Evolutionary conservation across 257 asterid genomes (phyloP), one percentile per base, ranked within the genome.

Genomic region (Lithospermum erythrorhizon): DNA sequence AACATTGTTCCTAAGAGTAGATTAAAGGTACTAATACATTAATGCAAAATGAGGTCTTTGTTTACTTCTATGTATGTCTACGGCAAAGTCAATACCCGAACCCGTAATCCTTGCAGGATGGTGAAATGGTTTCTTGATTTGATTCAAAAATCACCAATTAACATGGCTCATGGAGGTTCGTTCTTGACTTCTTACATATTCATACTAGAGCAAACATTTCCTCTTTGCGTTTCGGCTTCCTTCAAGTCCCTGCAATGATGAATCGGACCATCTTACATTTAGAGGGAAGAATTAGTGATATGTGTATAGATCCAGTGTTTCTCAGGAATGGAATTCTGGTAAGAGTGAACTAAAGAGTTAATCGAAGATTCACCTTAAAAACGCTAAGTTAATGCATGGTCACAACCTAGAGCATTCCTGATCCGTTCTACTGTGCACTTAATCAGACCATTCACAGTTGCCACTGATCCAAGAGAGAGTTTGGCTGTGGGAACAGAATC

Each of bases 391-490:
- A 67, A 71, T 21, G 71, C 75, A 49, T 70, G 55, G 61, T 71
- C 71, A 62, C 89, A 70, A 3, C 74, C 64, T 5, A 86, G 78
- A 6, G 93, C 86, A 1, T 79, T 81, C 76, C 80, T 86, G 73
- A 86, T 83, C 73, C 89, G 78, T 29, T 83, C 94, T 3, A 83
- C 89, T 4, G 94, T 86, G 78, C 95, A 86, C 71, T 83, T 83
- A 68, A 86, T 83, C 6, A 86, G 95, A 70, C 82, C 80, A 51
- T 80, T 86, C 3, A 83, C 95, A 0, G 95, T 86, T 18, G 94
- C 87, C 15, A 86, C 94, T 2, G 95, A 81, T 3, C 87, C 89
- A 70, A 86, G 60, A 0, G 95, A 83, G 20, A 86, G 95, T 56
- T 86, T 86, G 0, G 94, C 93, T 0, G 95, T 86, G 0, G 95